Percentiles rank a stretch among this genome's conserved stretches.
Evolutionary conservation across 202 grass and related monocot genomes (phyloP).

Genomic region (Setaria viridis): DNA sequence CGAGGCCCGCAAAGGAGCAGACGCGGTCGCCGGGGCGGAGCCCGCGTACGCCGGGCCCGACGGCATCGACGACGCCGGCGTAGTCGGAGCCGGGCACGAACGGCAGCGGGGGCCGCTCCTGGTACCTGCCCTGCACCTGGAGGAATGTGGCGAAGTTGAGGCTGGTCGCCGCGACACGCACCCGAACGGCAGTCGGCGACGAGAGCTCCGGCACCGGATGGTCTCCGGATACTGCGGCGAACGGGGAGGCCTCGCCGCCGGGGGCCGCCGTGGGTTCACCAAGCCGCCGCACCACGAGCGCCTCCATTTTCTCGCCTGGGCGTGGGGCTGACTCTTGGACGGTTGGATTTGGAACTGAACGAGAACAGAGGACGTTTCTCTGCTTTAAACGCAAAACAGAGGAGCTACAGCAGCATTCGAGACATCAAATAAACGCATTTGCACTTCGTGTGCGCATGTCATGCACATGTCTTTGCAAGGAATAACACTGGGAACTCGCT

Average conservation of each 20-base stretch:
- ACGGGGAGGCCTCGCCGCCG: slow-evolving; percentile 53
- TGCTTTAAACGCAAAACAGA: too few relatives aligned
- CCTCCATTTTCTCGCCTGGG: slow-evolving; percentile 55
- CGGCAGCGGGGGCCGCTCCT: slow-evolving; percentile 74
- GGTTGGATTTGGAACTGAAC: too few relatives aligned
- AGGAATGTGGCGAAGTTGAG: slow-evolving; percentile 89
- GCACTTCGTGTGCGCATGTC: too few relatives aligned
- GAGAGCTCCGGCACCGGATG: slow-evolving; percentile 56
- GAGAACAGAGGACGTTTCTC: too few relatives aligned
- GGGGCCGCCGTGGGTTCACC: slow-evolving; percentile 73
- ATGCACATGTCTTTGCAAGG: too few relatives aligned
- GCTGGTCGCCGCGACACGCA: slow-evolving; percentile 76
- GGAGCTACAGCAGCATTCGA: too few relatives aligned
- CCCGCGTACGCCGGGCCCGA: slow-evolving; percentile 59
- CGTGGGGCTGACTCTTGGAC: background rate
- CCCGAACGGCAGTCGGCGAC: slow-evolving; percentile 66
- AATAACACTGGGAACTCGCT: too few relatives aligned
- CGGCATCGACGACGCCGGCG: slow-evolving; percentile 74
- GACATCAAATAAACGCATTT: too few relatives aligned
- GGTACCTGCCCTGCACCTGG: slow-evolving; percentile 87
- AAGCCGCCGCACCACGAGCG: slow-evolving; percentile 71
- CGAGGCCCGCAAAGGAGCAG: slow-evolving; percentile 62
- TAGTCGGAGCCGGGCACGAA: slow-evolving; percentile 85
- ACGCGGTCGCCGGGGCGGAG: slow-evolving; percentile 73
- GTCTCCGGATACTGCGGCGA: slow-evolving; percentile 46